Percentiles rank a stretch among this genome's conserved stretches.
Conservation (phyloP, 495 filamentous ascomycete genomes). For the Hypoxylon crocopeplum region DNA sequence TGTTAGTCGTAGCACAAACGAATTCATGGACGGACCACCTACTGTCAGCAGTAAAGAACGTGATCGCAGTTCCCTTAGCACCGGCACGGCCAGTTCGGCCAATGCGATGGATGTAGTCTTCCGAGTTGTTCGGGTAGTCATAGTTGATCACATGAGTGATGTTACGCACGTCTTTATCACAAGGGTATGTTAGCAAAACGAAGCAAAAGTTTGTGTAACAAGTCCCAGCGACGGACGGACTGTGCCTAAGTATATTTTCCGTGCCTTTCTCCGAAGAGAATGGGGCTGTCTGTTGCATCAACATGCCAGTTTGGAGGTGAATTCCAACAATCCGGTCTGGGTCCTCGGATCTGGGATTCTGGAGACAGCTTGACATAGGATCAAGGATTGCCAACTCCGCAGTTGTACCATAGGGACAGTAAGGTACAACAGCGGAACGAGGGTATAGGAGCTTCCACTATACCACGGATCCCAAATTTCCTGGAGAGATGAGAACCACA, state of each 20-base stretch:
- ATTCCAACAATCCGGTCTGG: conserved; percentile 73
- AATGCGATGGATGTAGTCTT: conserved; percentile 99
- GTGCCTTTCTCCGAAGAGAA: conserved; percentile 65
- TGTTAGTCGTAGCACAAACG: conserved; percentile 40
- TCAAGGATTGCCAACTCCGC: conserved; percentile 77
- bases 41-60: conserved; percentile 99
- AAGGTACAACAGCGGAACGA: conserved; percentile 77
- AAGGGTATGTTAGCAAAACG: conserved; percentile 76
- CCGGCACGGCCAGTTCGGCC: conserved; percentile 96
- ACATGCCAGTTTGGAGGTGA: conserved; percentile 58
- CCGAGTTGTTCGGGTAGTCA: conserved; percentile 99
- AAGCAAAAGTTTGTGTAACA: conserved; percentile 57
- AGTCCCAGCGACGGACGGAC: conserved; percentile 62
- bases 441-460: conserved; percentile 61
- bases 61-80: conserved; percentile 90
- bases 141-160: conserved; percentile 99
- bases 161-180: conserved; percentile 95
- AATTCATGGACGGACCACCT: conserved; percentile 50
- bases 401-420: conserved; percentile 65
- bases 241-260: conserved; percentile 70
- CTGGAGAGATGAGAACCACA: conserved; percentile 74
- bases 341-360: conserved; percentile 67
- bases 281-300: conserved; percentile 62
- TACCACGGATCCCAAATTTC: conserved; percentile 84
- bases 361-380: conserved; percentile 63